These are phyloP conservation scores for Craterostigma plantagineum DNA, from an alignment of 257 asterid genomes.

Conservation along the genomic window DNA sequence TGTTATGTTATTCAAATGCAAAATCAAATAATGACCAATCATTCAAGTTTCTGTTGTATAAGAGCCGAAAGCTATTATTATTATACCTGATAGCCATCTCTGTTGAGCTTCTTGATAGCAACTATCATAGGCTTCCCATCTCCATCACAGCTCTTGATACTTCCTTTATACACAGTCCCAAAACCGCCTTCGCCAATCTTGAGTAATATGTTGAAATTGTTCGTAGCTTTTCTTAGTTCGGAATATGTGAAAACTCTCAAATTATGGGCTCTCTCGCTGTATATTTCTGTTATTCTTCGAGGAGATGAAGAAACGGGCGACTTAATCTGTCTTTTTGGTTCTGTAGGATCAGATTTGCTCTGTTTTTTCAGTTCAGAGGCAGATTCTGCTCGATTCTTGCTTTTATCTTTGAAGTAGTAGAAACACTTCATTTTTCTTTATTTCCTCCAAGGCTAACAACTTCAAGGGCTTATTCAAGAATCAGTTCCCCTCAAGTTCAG, in stretches of 20 bases:
- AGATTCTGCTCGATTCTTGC: not conserved
- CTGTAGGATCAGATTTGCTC: not conserved
- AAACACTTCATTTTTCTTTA: not conserved
- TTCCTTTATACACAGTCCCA: not conserved
- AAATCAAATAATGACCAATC: too few species aligned
- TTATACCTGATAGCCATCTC: too few species aligned
- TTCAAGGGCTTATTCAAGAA: too few species aligned
- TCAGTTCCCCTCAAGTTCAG: too few species aligned
- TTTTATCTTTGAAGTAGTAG: not conserved
- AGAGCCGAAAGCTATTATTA: too few species aligned
- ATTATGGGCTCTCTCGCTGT: slow-evolving; percentile 1
- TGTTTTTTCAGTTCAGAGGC: not conserved
- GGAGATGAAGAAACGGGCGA: not conserved
- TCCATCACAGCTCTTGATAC: not conserved
- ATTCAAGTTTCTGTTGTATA: too few species aligned
- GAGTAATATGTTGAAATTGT: not conserved
- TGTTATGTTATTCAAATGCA: slow-evolving; percentile 5
- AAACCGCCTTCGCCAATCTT: slow-evolving; percentile 2
- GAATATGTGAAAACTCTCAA: not conserved
- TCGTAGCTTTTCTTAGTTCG: not conserved
- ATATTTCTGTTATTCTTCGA: not conserved
- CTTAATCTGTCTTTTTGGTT: not conserved
- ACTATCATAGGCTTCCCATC: not conserved
- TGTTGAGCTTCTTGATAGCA: slow-evolving; percentile 3
- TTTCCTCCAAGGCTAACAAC: too few species aligned